Evolutionary conservation across 495 filamentous ascomycete genomes (phyloP).

Genomic region (Aspergillus ellipticus): DNA sequence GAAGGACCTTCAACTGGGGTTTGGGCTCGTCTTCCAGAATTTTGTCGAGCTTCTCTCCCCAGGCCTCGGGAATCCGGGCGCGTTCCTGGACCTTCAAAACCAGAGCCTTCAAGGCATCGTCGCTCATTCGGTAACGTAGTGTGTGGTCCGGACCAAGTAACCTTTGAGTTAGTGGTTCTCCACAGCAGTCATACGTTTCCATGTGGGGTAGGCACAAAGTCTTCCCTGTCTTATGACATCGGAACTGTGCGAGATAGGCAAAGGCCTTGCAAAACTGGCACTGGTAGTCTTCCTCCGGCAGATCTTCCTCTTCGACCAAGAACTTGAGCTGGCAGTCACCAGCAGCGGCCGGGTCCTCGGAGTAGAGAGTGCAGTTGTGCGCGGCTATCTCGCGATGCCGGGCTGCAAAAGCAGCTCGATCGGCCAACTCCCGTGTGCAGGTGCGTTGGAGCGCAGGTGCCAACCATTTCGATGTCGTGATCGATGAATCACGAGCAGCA

Average conservation of each 20-base stretch:
- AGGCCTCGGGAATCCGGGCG: constrained; percentile 78
- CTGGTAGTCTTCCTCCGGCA: constrained; percentile 84
- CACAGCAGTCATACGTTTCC: constrained; percentile 75
- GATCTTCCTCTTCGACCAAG: constrained; percentile 63
- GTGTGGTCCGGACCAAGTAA: constrained; percentile 61
- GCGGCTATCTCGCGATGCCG: constrained; percentile 55
- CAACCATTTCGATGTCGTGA: constrained; percentile 93
- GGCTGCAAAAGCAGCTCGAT: constrained; percentile 62
- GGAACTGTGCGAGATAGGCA: constrained; percentile 85
- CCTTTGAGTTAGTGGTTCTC: constrained; percentile 54
- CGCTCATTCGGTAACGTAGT: constrained; percentile 69
- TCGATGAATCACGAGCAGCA: constrained; percentile 70
- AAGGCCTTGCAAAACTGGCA: constrained; percentile 91
- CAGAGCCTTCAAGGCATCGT: constrained; percentile 60
- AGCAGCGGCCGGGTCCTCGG: constrained; percentile 20
- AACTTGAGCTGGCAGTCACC: constrained; percentile 42
- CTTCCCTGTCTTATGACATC: constrained; percentile 73
- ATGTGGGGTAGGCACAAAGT: constrained; percentile 76
- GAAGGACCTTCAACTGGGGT: constrained; percentile 81
- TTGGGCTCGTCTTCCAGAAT: constrained; percentile 75
- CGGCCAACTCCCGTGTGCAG: constrained; percentile 63
- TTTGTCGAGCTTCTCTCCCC: constrained; percentile 87
- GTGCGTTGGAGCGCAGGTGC: constrained; percentile 80
- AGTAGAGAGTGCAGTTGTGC: constrained; percentile 45
- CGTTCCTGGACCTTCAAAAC: constrained; percentile 81